Percentiles rank a stretch among this genome's conserved stretches.
Conservation (phyloP, 495 filamentous ascomycete species). For the Neohortaea acidophila region DNA sequence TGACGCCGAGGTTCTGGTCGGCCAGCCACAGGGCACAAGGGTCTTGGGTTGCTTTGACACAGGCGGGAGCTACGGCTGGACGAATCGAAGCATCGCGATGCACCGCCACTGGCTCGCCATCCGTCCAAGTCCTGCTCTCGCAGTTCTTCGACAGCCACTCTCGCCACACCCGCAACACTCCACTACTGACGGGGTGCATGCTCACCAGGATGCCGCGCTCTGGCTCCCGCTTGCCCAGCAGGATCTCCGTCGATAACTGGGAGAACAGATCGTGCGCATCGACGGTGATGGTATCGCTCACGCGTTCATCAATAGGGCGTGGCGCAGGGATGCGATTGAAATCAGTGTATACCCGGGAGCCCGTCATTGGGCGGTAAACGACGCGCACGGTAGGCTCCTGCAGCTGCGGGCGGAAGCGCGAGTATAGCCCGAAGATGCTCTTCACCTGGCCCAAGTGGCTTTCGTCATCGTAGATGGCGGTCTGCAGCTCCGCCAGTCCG, state of each 20-base stretch:
- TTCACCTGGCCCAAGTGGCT: conserved; percentile 19
- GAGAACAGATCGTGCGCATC: conserved; percentile 56
- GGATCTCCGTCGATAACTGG: conserved; percentile 51
- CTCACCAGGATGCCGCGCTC: conserved; percentile 42
- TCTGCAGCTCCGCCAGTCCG: conserved; percentile 31
- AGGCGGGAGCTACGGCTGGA: neutral
- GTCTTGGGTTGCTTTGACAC: conserved; percentile 3
- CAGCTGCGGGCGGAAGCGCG: conserved; percentile 45
- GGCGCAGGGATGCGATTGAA: neutral
- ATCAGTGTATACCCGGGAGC: conserved; percentile 24
- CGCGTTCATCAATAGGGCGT: conserved; percentile 23
- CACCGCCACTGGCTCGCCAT: conserved; percentile 14
- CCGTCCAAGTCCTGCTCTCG: conserved; percentile 16
- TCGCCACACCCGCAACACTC: conserved; percentile 49
- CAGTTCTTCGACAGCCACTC: conserved; percentile 46
- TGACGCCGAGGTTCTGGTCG: conserved; percentile 24
- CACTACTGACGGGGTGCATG: conserved; percentile 47
- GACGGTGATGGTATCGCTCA: conserved; percentile 45
- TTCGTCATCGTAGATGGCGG: conserved; percentile 21
- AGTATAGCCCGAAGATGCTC: conserved; percentile 34
- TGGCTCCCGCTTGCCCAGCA: conserved; percentile 51
- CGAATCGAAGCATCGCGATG: conserved; percentile 5
- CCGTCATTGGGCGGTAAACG: conserved; percentile 28
- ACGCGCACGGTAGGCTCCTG: conserved; percentile 31
- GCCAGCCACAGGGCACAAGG: conserved; percentile 24